phyloP scores from a whole-genome alignment of 108 stramenopile genomes.

The Skeletonema marinoi region DNA sequence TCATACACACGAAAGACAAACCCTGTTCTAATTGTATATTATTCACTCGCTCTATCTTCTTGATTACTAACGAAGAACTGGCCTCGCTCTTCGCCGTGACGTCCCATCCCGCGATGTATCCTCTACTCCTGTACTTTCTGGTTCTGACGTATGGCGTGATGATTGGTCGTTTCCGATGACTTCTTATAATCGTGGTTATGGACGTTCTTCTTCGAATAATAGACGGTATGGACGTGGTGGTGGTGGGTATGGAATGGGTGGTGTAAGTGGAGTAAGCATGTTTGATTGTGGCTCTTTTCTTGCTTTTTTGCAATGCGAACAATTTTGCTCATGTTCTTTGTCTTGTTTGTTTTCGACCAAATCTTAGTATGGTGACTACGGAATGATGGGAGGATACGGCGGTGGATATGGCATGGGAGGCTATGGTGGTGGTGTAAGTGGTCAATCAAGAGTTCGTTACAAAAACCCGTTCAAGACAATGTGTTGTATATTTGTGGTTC shows the following conservation, averaged over 20 bases:
- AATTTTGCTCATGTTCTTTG: not conserved
- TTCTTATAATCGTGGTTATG: not conserved
- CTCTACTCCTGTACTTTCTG: slow-evolving; percentile 22
- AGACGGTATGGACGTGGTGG: slow-evolving; percentile 7
- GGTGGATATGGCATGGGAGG: slow-evolving; percentile 23
- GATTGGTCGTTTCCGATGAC: slow-evolving; percentile 18
- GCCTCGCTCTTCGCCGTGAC: slow-evolving; percentile 33
- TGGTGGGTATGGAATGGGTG: slow-evolving; percentile 17
- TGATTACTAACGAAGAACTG: slow-evolving; percentile 5
- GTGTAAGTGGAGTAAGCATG: not conserved
- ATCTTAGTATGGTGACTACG: not conserved
- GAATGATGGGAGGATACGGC: slow-evolving; percentile 4
- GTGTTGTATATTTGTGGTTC: not conserved
- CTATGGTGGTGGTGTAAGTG: slow-evolving; percentile 16
- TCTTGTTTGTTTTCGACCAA: not conserved
- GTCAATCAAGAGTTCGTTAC: slow-evolving; percentile 1
- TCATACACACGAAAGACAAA: not conserved
- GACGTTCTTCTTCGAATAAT: not conserved
- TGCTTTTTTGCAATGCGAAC: too few relatives aligned
- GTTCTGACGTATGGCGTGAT: slow-evolving; percentile 33
- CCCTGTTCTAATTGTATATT: not conserved
- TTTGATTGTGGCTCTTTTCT: not conserved
- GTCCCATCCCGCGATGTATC: slow-evolving; percentile 43
- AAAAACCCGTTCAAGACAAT: slow-evolving; percentile 1
- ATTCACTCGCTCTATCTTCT: not conserved